Percentiles rank a stretch among this genome's conserved stretches.
These are phyloP conservation scores for Aspergillus heteromorphus DNA, from an alignment of 495 filamentous ascomycete species.

Conservation along the genomic window DNA sequence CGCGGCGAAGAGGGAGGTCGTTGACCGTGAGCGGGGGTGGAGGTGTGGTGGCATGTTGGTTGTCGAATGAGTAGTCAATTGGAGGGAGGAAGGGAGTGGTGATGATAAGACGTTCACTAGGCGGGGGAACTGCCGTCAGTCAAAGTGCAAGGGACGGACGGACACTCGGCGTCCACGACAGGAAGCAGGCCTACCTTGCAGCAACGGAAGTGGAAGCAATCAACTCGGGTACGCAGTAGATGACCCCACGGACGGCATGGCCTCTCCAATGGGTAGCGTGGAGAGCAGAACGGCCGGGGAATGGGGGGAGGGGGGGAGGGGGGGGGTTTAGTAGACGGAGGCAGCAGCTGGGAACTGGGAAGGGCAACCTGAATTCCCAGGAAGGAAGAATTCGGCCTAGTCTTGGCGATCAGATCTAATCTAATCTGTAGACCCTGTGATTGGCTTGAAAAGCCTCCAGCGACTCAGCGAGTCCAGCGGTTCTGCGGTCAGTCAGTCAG, in stretches of 20 bases:
- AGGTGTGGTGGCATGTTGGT: constrained; percentile 77
- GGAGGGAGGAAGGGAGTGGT: background rate
- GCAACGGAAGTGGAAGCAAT: background rate
- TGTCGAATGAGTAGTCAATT: background rate
- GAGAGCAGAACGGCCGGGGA: background rate
- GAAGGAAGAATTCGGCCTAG: constrained; percentile 16
- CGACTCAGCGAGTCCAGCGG: too few species aligned
- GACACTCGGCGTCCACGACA: background rate
- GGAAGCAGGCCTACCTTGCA: background rate
- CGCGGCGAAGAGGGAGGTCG: constrained; percentile 87
- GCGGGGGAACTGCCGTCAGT: background rate
- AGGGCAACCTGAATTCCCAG: background rate
- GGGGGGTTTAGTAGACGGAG: background rate
- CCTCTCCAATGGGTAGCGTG: constrained; percentile 9
- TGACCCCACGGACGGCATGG: constrained; percentile 5
- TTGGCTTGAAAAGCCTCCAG: constrained; percentile 20
- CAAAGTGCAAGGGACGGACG: background rate
- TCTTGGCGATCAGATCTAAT: constrained; percentile 39
- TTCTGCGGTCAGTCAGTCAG: too few species aligned
- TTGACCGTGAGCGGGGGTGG: constrained; percentile 86
- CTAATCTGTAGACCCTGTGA: constrained; percentile 35
- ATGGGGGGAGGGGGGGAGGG: background rate
- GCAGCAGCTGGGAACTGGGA: background rate
- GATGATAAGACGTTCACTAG: background rate
- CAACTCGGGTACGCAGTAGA: background rate